A percentile compares a stretch with the other conserved stretches of the same genome.
phyloP scores from a whole-genome alignment of 768 basidiomycete species.

The Tephrocybe sp. region DNA sequence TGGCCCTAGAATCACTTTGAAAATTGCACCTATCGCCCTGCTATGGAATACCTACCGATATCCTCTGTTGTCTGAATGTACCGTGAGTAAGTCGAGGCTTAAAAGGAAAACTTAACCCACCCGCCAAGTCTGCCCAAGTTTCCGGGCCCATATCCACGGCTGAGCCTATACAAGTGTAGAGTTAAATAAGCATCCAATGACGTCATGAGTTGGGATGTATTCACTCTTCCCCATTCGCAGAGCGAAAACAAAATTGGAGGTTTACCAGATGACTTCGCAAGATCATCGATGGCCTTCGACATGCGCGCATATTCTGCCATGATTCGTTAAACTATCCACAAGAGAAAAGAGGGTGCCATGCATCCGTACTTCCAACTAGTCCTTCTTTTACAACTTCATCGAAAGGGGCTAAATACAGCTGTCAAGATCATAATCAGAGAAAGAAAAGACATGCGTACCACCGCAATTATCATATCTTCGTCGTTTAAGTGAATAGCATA shows the following conservation, averaged over 20 bases:
- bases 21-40: not conserved
- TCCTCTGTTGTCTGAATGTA: conserved; percentile 49
- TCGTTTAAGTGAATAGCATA: not conserved
- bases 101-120: conserved; percentile 26
- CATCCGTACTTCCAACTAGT: conserved; percentile 47
- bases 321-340: not conserved
- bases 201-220: conserved; percentile 8
- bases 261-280: conserved; percentile 43
- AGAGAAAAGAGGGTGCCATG: not conserved
- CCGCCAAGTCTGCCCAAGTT: conserved; percentile 68
- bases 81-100: not conserved
- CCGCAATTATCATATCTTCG: conserved; percentile 55
- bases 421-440: not conserved
- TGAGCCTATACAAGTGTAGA: conserved; percentile 39
- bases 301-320: conserved; percentile 47
- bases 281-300: conserved; percentile 53
- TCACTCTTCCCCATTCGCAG: conserved; percentile 67
- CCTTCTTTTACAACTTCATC: conserved; percentile 56
- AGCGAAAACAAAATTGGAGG: conserved; percentile 58
- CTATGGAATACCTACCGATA: conserved; percentile 26
- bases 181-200: not conserved
- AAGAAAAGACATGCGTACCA: conserved; percentile 25
- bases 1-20: conserved; percentile 16
- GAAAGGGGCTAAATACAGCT: conserved; percentile 41
- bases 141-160: conserved; percentile 43